Percentiles rank a stretch among this genome's conserved stretches.
Conservation (phyloP, 495 filamentous ascomycete species). For the Penicillium egyptiacum region DNA sequence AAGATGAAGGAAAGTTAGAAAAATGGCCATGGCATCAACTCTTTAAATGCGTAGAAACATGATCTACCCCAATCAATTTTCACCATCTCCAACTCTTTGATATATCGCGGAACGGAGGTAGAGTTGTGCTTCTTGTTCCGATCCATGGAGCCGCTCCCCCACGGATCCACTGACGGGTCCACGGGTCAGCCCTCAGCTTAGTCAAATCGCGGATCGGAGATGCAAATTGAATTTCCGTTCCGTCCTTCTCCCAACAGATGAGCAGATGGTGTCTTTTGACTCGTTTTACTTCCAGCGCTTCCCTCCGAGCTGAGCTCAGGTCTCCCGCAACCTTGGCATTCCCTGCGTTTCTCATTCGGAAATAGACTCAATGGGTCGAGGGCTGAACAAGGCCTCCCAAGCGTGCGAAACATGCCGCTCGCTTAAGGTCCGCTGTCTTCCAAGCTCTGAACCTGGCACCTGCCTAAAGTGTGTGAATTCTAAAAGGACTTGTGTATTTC, state of each 20-base stretch:
- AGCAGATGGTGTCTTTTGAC: too few species aligned
- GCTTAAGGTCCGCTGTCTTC: neutral
- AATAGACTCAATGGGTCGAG: neutral
- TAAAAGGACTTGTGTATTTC: neutral
- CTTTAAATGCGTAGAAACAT: neutral
- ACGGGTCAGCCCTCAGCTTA: neutral
- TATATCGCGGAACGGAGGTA: neutral
- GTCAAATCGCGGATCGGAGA: neutral
- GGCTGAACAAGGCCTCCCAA: neutral
- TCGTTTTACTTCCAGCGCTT: neutral
- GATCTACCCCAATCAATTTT: neutral
- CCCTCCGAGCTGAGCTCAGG: neutral
- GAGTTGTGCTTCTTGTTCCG: neutral
- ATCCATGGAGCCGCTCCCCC: neutral
- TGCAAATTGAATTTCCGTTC: neutral
- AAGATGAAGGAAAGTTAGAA: neutral
- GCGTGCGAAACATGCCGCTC: constrained; percentile 1
- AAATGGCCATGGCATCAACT: neutral
- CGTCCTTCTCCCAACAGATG: too few species aligned
- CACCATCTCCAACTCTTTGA: neutral
- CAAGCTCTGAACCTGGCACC: neutral
- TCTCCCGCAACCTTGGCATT: neutral
- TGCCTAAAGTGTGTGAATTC: neutral
- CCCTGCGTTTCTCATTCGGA: neutral
- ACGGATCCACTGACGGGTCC: too few species aligned